Evolutionary conservation across 2,329 filamentous ascomycete genomes (phyloP).

Genomic region (Arthrinium phaeospermum): DNA sequence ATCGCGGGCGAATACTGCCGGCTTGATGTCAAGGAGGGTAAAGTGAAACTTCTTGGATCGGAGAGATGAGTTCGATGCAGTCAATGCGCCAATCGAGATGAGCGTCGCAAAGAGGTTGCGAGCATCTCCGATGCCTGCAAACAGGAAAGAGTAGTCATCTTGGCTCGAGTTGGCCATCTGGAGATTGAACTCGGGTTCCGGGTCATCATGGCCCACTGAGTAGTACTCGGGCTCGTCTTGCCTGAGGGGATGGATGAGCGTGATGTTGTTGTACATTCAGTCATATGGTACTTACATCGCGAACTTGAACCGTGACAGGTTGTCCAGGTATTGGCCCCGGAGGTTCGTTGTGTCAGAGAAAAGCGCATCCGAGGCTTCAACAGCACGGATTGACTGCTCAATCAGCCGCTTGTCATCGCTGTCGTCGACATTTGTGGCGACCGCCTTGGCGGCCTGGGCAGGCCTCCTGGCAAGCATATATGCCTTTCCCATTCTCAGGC

Average conservation of each 20-base stretch:
- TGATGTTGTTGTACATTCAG: neutral
- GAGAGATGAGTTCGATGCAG: neutral
- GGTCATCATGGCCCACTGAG: slow-evolving; percentile 28
- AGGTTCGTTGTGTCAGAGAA: slow-evolving; percentile 17
- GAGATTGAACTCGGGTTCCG: slow-evolving; percentile 25
- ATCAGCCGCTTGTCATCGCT: neutral
- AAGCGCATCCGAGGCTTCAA: slow-evolving; percentile 16
- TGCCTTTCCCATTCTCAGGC: slow-evolving; percentile 30
- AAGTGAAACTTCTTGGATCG: slow-evolving; percentile 25
- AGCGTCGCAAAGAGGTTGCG: slow-evolving; percentile 30
- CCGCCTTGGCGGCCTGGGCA: neutral
- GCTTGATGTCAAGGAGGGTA: slow-evolving; percentile 33
- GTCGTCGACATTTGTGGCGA: neutral
- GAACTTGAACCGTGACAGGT: slow-evolving; percentile 28
- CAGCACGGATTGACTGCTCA: neutral
- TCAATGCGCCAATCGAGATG: neutral
- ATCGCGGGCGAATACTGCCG: slow-evolving; percentile 31
- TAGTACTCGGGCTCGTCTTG: slow-evolving; percentile 28
- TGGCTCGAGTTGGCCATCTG: neutral
- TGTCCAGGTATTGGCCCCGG: slow-evolving; percentile 19
- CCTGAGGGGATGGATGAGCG: neutral
- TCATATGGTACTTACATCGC: neutral
- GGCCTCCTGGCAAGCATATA: slow-evolving; percentile 24
- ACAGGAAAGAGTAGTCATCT: slow-evolving; percentile 29
- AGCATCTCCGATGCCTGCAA: slow-evolving; percentile 34